Percentiles rank a stretch among this genome's conserved stretches.
Conservation (phyloP, 129 eudicot genomes). For the Kitagawia praeruptora region DNA sequence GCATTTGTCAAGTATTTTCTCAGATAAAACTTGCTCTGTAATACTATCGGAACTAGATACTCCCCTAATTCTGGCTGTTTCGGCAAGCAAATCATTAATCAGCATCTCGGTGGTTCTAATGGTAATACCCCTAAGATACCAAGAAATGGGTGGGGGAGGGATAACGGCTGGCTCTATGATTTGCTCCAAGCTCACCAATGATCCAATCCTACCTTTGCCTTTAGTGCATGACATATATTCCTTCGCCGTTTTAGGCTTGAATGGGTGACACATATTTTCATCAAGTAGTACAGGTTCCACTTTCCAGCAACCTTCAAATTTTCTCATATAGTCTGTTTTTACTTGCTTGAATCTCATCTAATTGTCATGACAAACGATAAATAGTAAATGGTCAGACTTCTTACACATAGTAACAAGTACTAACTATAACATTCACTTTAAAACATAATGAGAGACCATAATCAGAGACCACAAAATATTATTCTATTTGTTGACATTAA, state of each 20-base stretch:
- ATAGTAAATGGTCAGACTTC: background rate
- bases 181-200: conserved; percentile 64
- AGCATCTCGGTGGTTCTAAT: conserved; percentile 78
- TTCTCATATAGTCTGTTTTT: conserved; percentile 83
- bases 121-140: conserved; percentile 93
- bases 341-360: conserved; percentile 91
- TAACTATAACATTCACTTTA: background rate
- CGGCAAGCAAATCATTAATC: conserved; percentile 58
- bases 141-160: conserved; percentile 96
- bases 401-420: background rate
- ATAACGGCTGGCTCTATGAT: conserved; percentile 74
- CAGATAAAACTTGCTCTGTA: conserved; percentile 6
- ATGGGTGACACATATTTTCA: conserved; percentile 61
- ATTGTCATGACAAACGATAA: background rate
- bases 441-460: background rate
- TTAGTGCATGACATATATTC: conserved; percentile 57
- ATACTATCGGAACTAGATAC: conserved; percentile 17
- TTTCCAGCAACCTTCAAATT: conserved; percentile 88
- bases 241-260: conserved; percentile 43
- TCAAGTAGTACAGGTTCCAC: conserved; percentile 76
- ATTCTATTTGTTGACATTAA: background rate
- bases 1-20: conserved; percentile 16
- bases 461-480: background rate
- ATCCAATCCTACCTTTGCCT: conserved; percentile 85
- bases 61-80: conserved; percentile 68